Evolutionary conservation across 2,329 filamentous ascomycete species (phyloP), one percentile per base, ranked within the genome.

Genomic region (Xylaria sp.): DNA sequence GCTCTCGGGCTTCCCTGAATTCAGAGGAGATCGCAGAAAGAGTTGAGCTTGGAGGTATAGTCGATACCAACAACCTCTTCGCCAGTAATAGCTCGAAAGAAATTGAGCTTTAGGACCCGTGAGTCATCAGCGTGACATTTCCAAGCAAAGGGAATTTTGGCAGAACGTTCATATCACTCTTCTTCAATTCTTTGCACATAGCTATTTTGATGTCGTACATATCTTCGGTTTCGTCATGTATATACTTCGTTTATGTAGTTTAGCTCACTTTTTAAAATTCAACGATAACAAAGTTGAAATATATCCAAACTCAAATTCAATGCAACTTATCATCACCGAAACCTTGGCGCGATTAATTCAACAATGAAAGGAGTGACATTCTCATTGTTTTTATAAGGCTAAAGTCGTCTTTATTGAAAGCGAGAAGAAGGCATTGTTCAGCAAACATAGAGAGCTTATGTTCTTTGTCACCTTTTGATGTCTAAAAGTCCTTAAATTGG

Each of bases 11-110:
- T n/a, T 67, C 68, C 9, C 55, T 68, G 20, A 66, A 63, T 30
- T 58, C 71, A 23, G 67, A 68, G 53, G 61, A 69, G 63, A 68
- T 73, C 15, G 64, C 72, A 23, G 65, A 74, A 1, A 68, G 66
- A 2, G 59, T 74, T n/a, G 67, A 74, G 55, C 63, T 65, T 13
- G 72, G 71, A 2, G 66, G 68, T 39, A 56, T 43, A 20, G 63
- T 71, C 18, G 63, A 70, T 36, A 36, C 62, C 34, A 66, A 62
- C 20, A 66, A 62, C 45, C 36, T 65, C 36, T 20, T 55, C 2
- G 18, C 53, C 4, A 20, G 62, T 3, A 66, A 66, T 56, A 28
- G 28, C 23, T 58, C 66, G n/a, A 62, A 4, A 8, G 53, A 53
- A 30, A 52, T 50, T 41, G 66, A 68, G 45, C 59, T 65, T 10